These are phyloP conservation scores for Pouteria glomerata DNA, from an alignment of 148 eudicot species.

Conservation along the genomic window DNA sequence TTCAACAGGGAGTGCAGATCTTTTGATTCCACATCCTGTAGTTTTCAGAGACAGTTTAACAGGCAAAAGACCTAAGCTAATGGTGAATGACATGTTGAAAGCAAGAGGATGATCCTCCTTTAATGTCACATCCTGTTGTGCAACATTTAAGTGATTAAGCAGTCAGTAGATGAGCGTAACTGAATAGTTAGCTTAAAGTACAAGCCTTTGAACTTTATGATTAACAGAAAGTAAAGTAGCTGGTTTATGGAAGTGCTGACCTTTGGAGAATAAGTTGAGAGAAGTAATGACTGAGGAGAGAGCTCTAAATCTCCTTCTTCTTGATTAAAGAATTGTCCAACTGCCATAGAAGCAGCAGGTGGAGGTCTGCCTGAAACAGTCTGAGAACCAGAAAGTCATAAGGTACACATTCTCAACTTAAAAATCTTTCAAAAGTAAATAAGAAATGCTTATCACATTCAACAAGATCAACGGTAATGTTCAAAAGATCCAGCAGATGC, in stretches of 20 bases:
- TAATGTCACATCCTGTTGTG: slow-evolving; percentile 62
- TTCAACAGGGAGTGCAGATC: slow-evolving; percentile 57
- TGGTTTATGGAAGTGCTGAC: slow-evolving; percentile 26
- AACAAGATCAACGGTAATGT: slow-evolving; percentile 4
- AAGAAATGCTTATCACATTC: slow-evolving; percentile 3
- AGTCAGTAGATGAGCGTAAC: slow-evolving; percentile 12
- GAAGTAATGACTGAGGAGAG: slow-evolving; percentile 49
- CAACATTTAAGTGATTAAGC: slow-evolving; percentile 16
- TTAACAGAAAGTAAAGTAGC: background rate
- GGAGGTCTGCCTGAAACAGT: slow-evolving; percentile 96
- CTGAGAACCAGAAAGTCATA: slow-evolving; percentile 38
- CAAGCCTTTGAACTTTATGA: background rate
- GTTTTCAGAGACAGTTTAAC: slow-evolving; percentile 59
- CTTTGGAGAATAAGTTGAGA: slow-evolving; percentile 51
- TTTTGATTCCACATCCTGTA: slow-evolving; percentile 86
- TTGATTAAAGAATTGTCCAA: slow-evolving; percentile 86
- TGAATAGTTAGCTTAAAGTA: background rate
- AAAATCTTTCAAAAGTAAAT: background rate
- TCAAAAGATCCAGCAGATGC: background rate
- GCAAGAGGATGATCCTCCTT: slow-evolving; percentile 92
- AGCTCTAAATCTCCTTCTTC: slow-evolving; percentile 45
- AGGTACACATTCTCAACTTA: background rate
- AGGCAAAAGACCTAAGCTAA: slow-evolving; percentile 92
- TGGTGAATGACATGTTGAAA: slow-evolving; percentile 58
- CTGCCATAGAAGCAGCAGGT: slow-evolving; percentile 97